Evolutionary conservation across 805 yeast genomes (phyloP).

Genomic region (Pichia exigua): DNA sequence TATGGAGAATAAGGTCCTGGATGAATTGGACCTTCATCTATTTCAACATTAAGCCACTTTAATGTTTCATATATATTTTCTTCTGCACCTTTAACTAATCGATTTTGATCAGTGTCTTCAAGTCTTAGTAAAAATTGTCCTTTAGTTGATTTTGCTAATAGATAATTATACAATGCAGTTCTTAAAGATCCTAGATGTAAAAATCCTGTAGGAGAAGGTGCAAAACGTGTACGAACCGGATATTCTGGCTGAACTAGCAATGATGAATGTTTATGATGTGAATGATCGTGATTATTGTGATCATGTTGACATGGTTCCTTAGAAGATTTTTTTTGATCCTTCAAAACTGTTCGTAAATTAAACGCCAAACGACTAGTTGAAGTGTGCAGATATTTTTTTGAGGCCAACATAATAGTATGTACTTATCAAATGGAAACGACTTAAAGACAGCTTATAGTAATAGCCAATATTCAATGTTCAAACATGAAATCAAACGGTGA

Average conservation of each 20-base stretch:
- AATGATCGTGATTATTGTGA: slow-evolving; percentile 3
- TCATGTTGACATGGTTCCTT: not conserved
- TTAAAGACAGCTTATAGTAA: no score
- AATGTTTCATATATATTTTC: slow-evolving; percentile 66
- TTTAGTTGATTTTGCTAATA: slow-evolving; percentile 68
- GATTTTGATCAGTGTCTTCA: slow-evolving; percentile 86
- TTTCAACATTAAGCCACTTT: slow-evolving; percentile 63
- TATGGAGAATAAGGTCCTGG: slow-evolving; percentile 81
- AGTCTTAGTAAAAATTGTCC: slow-evolving; percentile 78
- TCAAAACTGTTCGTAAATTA: not conserved
- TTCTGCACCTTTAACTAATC: slow-evolving; percentile 80
- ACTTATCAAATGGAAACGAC: no score
- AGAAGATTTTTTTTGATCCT: not conserved
- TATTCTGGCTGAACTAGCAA: slow-evolving; percentile 26
- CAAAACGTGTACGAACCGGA: slow-evolving; percentile 85
- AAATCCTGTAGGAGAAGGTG: slow-evolving; percentile 96
- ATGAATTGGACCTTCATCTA: slow-evolving; percentile 81
- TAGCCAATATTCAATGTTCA: no score
- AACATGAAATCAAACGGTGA: no score
- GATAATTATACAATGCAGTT: slow-evolving; percentile 85
- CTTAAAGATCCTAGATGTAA: slow-evolving; percentile 90
- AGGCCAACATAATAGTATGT: not conserved
- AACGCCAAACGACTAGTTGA: not conserved
- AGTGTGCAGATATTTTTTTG: not conserved
- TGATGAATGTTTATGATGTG: slow-evolving; percentile 8